Evolutionary conservation across 257 asterid species (phyloP).

Genomic region (Rubia yunnanensis): DNA sequence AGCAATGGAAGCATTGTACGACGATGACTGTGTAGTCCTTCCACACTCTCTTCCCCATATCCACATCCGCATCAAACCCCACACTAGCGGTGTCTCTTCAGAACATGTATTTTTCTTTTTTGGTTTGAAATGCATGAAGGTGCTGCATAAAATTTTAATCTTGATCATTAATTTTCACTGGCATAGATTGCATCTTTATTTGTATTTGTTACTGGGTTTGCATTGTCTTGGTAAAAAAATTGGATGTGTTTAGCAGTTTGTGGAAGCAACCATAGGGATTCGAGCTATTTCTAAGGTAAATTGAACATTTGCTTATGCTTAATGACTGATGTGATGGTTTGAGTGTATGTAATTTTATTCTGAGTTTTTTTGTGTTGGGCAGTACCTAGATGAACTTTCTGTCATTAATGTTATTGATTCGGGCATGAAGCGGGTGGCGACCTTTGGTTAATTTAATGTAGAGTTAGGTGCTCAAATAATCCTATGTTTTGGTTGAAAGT

Average conservation of each 20-base stretch:
- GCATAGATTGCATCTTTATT: background rate
- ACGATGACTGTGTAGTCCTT: constrained; percentile 54
- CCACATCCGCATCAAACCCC: constrained; percentile 70
- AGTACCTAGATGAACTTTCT: constrained; percentile 92
- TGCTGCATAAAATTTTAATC: no score
- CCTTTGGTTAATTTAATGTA: no score
- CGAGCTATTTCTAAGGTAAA: constrained; percentile 62
- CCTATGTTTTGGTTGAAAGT: no score
- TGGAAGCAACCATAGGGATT: constrained; percentile 71
- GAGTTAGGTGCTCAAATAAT: no score
- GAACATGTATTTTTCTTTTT: constrained; percentile 39
- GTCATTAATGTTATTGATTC: constrained; percentile 53
- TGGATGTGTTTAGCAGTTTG: constrained; percentile 50
- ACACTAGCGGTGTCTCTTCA: constrained; percentile 80
- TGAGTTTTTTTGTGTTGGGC: constrained; percentile 19
- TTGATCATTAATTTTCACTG: no score
- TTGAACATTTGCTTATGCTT: background rate
- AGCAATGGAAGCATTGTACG: constrained; percentile 71
- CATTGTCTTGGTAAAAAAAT: background rate
- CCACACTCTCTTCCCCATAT: constrained; percentile 57
- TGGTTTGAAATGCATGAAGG: background rate
- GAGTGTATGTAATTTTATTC: background rate
- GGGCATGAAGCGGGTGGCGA: no score
- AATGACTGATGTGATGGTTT: background rate
- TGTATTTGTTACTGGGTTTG: background rate